These are phyloP conservation scores for Colletotrichum sp. DNA, from an alignment of 2,329 filamentous ascomycete genomes.

Conservation along the genomic window DNA sequence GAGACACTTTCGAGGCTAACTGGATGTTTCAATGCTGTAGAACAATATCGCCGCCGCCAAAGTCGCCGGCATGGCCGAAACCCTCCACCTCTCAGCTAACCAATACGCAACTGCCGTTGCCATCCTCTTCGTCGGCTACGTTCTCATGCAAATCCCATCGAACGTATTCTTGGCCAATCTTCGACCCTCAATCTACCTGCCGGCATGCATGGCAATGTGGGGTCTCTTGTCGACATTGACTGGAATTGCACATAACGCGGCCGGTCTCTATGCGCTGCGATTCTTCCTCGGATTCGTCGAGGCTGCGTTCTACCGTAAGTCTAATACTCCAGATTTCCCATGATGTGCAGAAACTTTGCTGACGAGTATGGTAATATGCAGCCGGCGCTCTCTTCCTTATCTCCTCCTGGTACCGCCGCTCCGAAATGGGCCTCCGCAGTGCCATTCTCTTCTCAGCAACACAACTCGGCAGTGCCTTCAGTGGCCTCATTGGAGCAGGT, in stretches of 20 bases:
- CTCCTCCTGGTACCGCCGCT: constrained; percentile 46
- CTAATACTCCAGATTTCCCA: background rate
- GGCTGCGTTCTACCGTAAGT: constrained; percentile 5
- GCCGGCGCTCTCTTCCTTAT: constrained; percentile 52
- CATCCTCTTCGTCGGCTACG: constrained; percentile 19
- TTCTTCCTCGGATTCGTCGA: constrained; percentile 70
- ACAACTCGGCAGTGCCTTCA: constrained; percentile 33
- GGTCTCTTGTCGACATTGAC: background rate
- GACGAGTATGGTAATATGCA: constrained; percentile 26
- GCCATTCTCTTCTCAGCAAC: constrained; percentile 35
- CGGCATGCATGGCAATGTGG: constrained; percentile 41
- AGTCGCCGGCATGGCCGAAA: background rate
- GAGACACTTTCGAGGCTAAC: background rate
- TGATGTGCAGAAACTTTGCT: background rate
- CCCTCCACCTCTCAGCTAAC: background rate
- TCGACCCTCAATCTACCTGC: constrained; percentile 33
- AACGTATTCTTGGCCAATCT: constrained; percentile 34
- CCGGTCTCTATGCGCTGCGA: constrained; percentile 67
- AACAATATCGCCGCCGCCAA: background rate
- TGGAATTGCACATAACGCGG: background rate
- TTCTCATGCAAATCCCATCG: constrained; percentile 33
- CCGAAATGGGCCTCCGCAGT: constrained; percentile 51
- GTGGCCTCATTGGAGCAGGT: constrained; percentile 31
- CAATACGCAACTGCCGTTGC: background rate
- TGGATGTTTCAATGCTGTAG: background rate